These are phyloP conservation scores for Aspergillus calidoustus DNA, from an alignment of 2,329 filamentous ascomycete species.

Conservation along the genomic window DNA sequence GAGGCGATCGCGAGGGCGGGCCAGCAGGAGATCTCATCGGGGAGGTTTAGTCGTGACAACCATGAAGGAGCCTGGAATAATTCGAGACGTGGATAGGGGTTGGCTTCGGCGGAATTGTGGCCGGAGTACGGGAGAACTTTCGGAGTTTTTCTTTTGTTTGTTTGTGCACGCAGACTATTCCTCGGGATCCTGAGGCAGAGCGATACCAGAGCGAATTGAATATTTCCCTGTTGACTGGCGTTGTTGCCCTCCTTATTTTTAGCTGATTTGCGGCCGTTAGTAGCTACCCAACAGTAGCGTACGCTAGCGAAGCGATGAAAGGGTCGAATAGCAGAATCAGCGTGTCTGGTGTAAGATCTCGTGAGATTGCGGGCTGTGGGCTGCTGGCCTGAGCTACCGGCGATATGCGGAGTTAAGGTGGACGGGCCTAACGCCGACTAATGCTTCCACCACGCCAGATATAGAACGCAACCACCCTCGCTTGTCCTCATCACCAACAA, in stretches of 20 bases:
- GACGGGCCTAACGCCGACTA: not conserved
- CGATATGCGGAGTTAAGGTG: not conserved
- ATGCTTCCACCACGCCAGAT: not conserved
- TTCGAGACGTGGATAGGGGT: not conserved
- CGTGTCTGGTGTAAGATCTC: not conserved
- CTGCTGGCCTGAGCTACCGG: not conserved
- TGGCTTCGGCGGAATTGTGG: not conserved
- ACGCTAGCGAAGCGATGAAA: not conserved
- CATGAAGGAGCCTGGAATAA: not conserved
- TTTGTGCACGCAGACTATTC: not conserved
- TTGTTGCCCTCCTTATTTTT: not conserved
- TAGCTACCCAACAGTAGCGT: not conserved
- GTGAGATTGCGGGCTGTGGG: not conserved
- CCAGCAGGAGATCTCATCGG: conserved; percentile 40
- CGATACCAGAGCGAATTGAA: not conserved
- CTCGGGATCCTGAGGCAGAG: not conserved
- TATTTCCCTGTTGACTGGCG: not conserved
- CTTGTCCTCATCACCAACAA: not conserved
- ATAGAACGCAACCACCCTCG: not conserved
- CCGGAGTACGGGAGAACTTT: not conserved
- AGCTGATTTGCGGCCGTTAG: not conserved
- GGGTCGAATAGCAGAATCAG: not conserved
- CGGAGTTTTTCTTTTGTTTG: not conserved
- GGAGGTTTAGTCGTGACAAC: conserved; percentile 28
- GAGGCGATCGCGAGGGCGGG: conserved; percentile 43